Conservation (phyloP, 805 yeast genomes). For the Millerago galiae region DNA sequence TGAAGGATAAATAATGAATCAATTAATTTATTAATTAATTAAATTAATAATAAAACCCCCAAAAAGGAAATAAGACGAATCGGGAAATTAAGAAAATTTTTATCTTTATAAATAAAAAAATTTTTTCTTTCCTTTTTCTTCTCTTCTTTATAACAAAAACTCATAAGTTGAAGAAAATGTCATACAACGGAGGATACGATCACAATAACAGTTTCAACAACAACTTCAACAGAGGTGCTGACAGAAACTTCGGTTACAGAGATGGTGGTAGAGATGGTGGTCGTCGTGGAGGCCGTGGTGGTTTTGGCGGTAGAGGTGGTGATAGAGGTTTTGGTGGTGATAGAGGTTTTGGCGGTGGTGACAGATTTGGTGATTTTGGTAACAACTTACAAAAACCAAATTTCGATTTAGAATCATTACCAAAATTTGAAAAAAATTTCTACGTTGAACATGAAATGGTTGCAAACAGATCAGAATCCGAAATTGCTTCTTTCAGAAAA, state of each 20-base stretch:
- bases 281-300: slow-evolving; percentile 19
- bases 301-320: slow-evolving; percentile 23
- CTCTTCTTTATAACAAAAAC: not conserved
- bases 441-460: slow-evolving; percentile 83
- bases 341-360: slow-evolving; percentile 26
- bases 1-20: too few relatives aligned
- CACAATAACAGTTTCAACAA: slow-evolving; percentile 29
- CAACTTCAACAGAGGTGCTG: slow-evolving; percentile 33
- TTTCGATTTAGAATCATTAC: slow-evolving; percentile 73
- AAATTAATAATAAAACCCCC: not conserved
- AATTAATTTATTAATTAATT: too few relatives aligned
- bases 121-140: not conserved
- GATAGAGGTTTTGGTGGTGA: slow-evolving; percentile 34
- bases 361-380: slow-evolving; percentile 42
- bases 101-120: not conserved
- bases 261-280: slow-evolving; percentile 18
- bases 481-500: slow-evolving; percentile 69
- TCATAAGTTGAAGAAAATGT: slow-evolving; percentile 19
- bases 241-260: slow-evolving; percentile 24
- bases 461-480: slow-evolving; percentile 64
- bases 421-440: slow-evolving; percentile 92
- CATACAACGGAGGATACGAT: slow-evolving; percentile 24
- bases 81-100: slow-evolving; percentile 2
- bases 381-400: slow-evolving; percentile 61
- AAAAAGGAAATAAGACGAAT: not conserved